These are phyloP conservation scores for Fusarium haematococcum DNA, from an alignment of 2,329 filamentous ascomycete species.

Conservation along the genomic window DNA sequence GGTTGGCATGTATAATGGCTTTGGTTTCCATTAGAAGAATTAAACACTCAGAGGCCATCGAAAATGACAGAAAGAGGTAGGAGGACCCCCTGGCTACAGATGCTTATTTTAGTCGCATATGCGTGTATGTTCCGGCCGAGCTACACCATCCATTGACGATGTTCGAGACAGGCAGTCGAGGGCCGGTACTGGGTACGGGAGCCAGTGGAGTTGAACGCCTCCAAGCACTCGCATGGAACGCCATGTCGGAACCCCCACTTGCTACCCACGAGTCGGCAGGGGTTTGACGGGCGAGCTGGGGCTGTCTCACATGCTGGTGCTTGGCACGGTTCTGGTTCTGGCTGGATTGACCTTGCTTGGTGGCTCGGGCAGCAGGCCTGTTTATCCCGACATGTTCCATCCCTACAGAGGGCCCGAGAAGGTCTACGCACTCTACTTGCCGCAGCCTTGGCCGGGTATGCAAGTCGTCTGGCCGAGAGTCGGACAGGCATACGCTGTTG, in stretches of 20 bases:
- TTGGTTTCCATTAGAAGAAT: constrained; percentile 42
- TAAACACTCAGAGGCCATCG: constrained; percentile 36
- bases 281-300: constrained; percentile 28
- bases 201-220: constrained; percentile 29
- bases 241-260: constrained; percentile 42
- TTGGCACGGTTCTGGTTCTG: neutral
- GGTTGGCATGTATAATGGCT: constrained; percentile 9
- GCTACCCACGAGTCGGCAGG: constrained; percentile 40
- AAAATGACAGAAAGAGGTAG: constrained; percentile 21
- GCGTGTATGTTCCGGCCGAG: constrained; percentile 14
- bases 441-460: neutral
- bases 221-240: constrained; percentile 44
- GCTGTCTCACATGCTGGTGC: constrained; percentile 32
- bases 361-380: constrained; percentile 24
- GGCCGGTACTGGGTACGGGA: constrained; percentile 28
- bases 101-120: constrained; percentile 45
- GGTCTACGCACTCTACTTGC: neutral
- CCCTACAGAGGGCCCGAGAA: constrained; percentile 9
- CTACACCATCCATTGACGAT: constrained; percentile 24
- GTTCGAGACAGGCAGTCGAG: constrained; percentile 34
- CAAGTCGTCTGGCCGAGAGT: neutral
- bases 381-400: constrained; percentile 41
- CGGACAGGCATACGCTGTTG: neutral
- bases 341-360: constrained; percentile 9
- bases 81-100: constrained; percentile 35